These are phyloP conservation scores for Westerdykella sp. DNA, from an alignment of 2,329 filamentous ascomycete species.

Conservation along the genomic window DNA sequence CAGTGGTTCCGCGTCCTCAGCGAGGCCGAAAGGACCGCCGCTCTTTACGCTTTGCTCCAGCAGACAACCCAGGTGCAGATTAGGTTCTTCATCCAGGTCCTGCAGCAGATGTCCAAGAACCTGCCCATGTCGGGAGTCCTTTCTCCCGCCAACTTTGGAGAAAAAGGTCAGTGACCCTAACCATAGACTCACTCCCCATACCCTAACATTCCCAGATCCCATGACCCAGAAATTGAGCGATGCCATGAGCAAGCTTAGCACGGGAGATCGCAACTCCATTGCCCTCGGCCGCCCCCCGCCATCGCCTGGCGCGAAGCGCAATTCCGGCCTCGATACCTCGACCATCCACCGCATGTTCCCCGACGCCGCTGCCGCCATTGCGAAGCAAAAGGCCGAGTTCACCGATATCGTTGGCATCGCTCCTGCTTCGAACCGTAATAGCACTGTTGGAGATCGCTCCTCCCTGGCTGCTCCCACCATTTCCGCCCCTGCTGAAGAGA, in stretches of 20 bases:
- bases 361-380: conserved; percentile 95
- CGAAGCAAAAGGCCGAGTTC: conserved; percentile 95
- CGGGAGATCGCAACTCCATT: conserved; percentile 81
- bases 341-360: conserved; percentile 99
- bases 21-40: conserved; percentile 92
- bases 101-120: conserved; percentile 98
- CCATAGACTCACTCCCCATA: neutral
- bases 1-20: conserved; percentile 98
- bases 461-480: conserved; percentile 73
- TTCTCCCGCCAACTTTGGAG: conserved; percentile 85
- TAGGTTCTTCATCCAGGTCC: conserved; percentile 95
- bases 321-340: conserved; percentile 86
- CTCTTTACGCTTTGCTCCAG: conserved; percentile 89
- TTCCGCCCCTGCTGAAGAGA: conserved; percentile 59
- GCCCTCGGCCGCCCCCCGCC: conserved; percentile 64
- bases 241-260: conserved; percentile 91
- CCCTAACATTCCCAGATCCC: conserved; percentile 58
- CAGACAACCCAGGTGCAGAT: conserved; percentile 99
- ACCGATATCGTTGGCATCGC: conserved; percentile 89
- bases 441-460: conserved; percentile 67
- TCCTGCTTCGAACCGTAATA: conserved; percentile 89
- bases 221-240: conserved; percentile 96
- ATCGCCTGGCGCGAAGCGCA: conserved; percentile 71
- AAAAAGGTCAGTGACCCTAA: conserved; percentile 64
- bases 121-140: conserved; percentile 95